Conservation (phyloP, 305 asterid species). For the Caryopteris hybrid region DNA sequence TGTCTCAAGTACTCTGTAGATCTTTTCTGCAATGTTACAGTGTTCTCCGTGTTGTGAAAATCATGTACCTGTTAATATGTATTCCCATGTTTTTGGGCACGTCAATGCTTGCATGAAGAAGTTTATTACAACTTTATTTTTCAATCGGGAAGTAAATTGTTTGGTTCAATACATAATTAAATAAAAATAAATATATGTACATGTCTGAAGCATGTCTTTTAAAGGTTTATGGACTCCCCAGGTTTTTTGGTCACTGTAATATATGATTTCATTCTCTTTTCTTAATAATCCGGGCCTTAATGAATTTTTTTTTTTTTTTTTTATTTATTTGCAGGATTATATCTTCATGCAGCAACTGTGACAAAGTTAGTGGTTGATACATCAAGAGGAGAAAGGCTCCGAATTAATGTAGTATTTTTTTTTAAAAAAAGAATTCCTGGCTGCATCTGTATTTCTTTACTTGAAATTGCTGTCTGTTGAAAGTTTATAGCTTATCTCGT, state of each 20-base stretch:
- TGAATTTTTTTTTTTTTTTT: not conserved
- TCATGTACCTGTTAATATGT: not conserved
- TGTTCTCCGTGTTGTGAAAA: not conserved
- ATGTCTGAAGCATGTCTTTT: not conserved
- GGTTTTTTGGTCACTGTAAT: not conserved
- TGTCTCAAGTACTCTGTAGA: not conserved
- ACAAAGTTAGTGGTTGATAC: constrained; percentile 86
- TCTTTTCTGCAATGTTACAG: not conserved
- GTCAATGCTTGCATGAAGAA: not conserved
- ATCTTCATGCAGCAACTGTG: constrained; percentile 79
- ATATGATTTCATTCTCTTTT: not conserved
- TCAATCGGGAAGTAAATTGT: not conserved
- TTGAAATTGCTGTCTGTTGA: not conserved
- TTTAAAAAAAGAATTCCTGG: no score
- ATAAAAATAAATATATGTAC: not conserved
- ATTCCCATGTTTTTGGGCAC: not conserved
- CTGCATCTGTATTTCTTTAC: not conserved
- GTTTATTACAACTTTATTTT: not conserved
- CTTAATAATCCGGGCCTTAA: constrained; percentile 5
- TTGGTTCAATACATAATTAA: not conserved
- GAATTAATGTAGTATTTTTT: constrained; percentile 62
- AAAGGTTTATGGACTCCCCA: not conserved
- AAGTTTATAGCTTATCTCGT: not conserved
- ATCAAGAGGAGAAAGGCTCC: constrained; percentile 95
- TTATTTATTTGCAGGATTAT: constrained; percentile 50